Percentiles rank a stretch among this genome's conserved stretches.
Conservation (phyloP, 2,329 filamentous ascomycete species). For the Dothideomycetes sp. region DNA sequence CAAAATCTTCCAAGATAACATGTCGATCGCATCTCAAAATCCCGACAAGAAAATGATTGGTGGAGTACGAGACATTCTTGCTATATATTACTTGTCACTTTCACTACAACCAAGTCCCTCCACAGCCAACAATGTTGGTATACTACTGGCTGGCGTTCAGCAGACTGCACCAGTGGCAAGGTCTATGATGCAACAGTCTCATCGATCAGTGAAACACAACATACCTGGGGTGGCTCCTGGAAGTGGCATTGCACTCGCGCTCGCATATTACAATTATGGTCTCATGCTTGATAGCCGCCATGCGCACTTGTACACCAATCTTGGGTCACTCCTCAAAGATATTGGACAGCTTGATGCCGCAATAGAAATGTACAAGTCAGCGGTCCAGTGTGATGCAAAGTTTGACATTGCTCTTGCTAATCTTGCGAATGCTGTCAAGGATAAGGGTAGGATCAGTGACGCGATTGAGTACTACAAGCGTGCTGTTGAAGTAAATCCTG, state of each 20-base stretch:
- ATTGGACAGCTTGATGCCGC: constrained; percentile 86
- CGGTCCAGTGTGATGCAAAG: constrained; percentile 80
- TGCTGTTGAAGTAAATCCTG: constrained; percentile 81
- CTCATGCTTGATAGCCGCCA: constrained; percentile 76
- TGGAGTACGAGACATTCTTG: constrained; percentile 82
- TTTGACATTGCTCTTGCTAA: constrained; percentile 98
- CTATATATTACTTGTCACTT: constrained; percentile 88
- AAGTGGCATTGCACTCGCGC: constrained; percentile 75
- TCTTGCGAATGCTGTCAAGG: constrained; percentile 93
- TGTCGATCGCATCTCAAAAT: constrained; percentile 57
- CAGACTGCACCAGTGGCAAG: constrained; percentile 41
- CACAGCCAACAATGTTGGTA: constrained; percentile 96
- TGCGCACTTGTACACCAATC: constrained; percentile 91
- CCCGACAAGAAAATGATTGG: constrained; percentile 38
- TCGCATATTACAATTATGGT: constrained; percentile 94
- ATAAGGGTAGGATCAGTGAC: constrained; percentile 83
- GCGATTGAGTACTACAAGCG: constrained; percentile 86
- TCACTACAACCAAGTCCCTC: constrained; percentile 93
- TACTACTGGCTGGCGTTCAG: constrained; percentile 88
- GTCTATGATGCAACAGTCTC: constrained; percentile 20
- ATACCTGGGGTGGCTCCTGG: constrained; percentile 75
- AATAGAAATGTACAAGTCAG: constrained; percentile 94
- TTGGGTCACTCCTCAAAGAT: constrained; percentile 90
- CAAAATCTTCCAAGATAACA: constrained; percentile 95
- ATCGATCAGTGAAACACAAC: constrained; percentile 21